phyloP scores from a whole-genome alignment of 2,329 filamentous ascomycete species.

The Fusarium chuoi region DNA sequence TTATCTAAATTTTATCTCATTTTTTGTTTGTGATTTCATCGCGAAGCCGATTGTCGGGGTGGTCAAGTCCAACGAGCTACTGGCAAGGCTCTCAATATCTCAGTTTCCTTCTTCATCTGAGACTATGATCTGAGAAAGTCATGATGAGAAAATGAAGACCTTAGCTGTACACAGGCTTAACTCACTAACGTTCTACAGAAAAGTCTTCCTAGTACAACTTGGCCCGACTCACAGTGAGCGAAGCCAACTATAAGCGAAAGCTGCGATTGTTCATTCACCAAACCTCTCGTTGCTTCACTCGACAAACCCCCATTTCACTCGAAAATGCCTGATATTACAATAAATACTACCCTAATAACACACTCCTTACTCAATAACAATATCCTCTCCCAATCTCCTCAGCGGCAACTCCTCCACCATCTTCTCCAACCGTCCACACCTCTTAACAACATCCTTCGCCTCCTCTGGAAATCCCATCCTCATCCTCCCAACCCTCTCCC shows the following conservation, averaged over 20 bases:
- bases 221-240: neutral
- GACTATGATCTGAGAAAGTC: neutral
- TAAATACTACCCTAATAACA: neutral
- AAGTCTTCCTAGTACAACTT: neutral
- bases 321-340: constrained; percentile 27
- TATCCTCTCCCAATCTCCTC: constrained; percentile 47
- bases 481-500: constrained; percentile 51
- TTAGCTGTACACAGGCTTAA: fast-evolving
- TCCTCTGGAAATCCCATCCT: constrained; percentile 50
- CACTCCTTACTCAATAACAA: constrained; percentile 46
- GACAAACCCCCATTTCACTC: neutral
- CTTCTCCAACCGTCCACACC: constrained; percentile 46
- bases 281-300: neutral
- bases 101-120: neutral
- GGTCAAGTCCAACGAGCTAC: neutral
- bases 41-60: neutral
- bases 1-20: neutral
- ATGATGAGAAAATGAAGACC: too few species aligned
- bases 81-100: neutral
- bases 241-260: neutral
- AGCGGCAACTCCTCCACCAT: constrained; percentile 48
- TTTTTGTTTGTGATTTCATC: fast-evolving
- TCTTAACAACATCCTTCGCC: constrained; percentile 46
- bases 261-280: neutral
- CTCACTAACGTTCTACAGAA: fast-evolving